These are phyloP conservation scores for Backusella parvicylindrica DNA, from an alignment of 192 early-diverging fungal species.

Conservation along the genomic window DNA sequence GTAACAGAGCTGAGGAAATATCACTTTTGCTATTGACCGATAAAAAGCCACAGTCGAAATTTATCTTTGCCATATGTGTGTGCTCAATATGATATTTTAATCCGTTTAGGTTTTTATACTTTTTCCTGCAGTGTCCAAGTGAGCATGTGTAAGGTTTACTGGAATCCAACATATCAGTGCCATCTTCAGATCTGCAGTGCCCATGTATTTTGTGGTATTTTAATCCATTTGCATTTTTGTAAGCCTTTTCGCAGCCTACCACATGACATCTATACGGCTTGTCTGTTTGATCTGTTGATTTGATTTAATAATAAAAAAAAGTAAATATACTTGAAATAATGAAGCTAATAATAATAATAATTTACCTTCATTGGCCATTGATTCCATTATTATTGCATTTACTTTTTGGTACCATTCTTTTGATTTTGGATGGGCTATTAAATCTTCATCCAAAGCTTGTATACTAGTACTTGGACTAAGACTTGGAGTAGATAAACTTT, in stretches of 20 bases:
- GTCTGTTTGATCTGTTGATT: neutral
- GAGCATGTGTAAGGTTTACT: slow-evolving; percentile 71
- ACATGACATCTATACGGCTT: slow-evolving; percentile 30
- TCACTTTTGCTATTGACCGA: neutral
- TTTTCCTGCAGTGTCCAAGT: slow-evolving; percentile 73
- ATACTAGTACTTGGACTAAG: neutral
- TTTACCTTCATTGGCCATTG: neutral
- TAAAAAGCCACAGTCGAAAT: neutral
- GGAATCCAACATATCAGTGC: slow-evolving; percentile 46
- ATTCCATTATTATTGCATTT: neutral
- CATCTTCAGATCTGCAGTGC: slow-evolving; percentile 47
- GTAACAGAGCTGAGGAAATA: neutral
- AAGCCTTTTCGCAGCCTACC: slow-evolving; percentile 84
- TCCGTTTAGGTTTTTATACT: slow-evolving; percentile 93
- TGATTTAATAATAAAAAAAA: neutral
- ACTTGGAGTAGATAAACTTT: neutral
- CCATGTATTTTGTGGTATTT: slow-evolving; percentile 97
- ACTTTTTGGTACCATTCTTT: neutral
- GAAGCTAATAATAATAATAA: neutral
- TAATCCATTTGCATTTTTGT: slow-evolving; percentile 96
- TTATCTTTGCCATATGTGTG: slow-evolving; percentile 48
- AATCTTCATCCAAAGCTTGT: neutral
- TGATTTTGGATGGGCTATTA: neutral
- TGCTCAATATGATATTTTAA: slow-evolving; percentile 91
- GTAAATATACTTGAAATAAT: neutral